Evolutionary conservation across 2,329 filamentous ascomycete genomes (phyloP).

Genomic region (Claviceps africana): DNA sequence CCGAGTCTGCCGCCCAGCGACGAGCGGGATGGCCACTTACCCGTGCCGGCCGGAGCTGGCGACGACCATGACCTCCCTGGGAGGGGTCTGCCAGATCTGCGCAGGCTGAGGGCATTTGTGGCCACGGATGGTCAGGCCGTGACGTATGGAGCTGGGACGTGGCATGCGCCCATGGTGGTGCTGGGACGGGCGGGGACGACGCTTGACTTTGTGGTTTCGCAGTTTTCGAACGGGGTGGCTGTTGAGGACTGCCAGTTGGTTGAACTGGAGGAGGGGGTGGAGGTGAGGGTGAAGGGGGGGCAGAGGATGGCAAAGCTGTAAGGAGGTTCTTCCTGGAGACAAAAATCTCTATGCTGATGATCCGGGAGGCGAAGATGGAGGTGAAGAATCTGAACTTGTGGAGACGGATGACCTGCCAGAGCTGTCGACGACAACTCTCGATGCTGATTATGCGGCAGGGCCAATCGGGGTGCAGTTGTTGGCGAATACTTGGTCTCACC

Average conservation of each 20-base stretch:
- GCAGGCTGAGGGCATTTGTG: constrained; percentile 59
- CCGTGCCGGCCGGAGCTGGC: constrained; percentile 11
- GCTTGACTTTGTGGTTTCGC: constrained; percentile 78
- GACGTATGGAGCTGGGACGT: constrained; percentile 82
- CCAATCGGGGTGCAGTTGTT: too few species aligned
- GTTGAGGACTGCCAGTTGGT: constrained; percentile 84
- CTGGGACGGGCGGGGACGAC: constrained; percentile 44
- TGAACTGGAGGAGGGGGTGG: constrained; percentile 22
- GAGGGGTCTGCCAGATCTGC: constrained; percentile 57
- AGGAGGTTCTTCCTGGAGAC: not conserved
- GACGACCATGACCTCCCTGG: constrained; percentile 33
- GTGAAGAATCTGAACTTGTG: too few species aligned
- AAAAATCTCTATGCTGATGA: too few species aligned
- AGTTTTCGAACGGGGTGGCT: constrained; percentile 72
- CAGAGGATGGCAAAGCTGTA: constrained; percentile 8
- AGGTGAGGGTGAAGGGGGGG: constrained; percentile 18
- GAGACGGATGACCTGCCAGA: too few species aligned
- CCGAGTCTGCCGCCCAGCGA: constrained; percentile 46
- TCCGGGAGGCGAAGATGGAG: too few species aligned
- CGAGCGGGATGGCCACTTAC: constrained; percentile 12
- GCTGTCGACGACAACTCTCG: too few species aligned
- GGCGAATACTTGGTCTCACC: too few species aligned
- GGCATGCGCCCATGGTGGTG: constrained; percentile 93
- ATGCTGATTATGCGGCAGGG: too few species aligned
- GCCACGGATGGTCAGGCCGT: constrained; percentile 69